Evolutionary conservation across 805 yeast species (phyloP).

Genomic region (Candida michaelii): DNA sequence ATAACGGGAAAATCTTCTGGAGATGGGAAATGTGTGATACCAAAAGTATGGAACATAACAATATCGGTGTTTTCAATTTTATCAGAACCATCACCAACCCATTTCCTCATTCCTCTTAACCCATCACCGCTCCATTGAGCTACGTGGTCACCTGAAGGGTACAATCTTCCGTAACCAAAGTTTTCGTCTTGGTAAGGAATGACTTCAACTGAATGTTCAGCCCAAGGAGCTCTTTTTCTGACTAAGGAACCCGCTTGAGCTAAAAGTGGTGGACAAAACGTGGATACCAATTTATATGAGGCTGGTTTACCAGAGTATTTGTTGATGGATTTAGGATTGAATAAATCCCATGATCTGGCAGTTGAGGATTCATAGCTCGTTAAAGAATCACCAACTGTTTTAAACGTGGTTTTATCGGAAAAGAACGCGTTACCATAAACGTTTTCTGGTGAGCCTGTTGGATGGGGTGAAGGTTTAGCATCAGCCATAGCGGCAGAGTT

Average conservation of each 20-base stretch:
- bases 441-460: conserved; percentile 67
- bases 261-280: conserved; percentile 69
- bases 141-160: conserved; percentile 80
- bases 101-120: conserved; percentile 60
- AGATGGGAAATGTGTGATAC: conserved; percentile 83
- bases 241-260: conserved; percentile 76
- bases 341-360: conserved; percentile 74
- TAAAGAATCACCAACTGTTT: conserved; percentile 65
- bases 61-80: conserved; percentile 67
- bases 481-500: conserved; percentile 72
- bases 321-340: conserved; percentile 67
- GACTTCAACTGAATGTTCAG: conserved; percentile 63
- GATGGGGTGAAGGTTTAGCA: conserved; percentile 57
- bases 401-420: conserved; percentile 63
- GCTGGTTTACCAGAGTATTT: conserved; percentile 73
- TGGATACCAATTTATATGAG: conserved; percentile 73
- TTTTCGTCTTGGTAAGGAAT: conserved; percentile 64
- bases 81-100: conserved; percentile 65
- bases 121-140: conserved; percentile 76
- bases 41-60: conserved; percentile 77
- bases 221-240: conserved; percentile 82
- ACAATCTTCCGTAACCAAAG: conserved; percentile 55
- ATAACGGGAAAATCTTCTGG: conserved; percentile 89
- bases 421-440: conserved; percentile 77
- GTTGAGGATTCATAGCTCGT: conserved; percentile 61